Evolutionary conservation across 495 filamentous ascomycete species (phyloP).

Genomic region (Neurospora tetrasperma): DNA sequence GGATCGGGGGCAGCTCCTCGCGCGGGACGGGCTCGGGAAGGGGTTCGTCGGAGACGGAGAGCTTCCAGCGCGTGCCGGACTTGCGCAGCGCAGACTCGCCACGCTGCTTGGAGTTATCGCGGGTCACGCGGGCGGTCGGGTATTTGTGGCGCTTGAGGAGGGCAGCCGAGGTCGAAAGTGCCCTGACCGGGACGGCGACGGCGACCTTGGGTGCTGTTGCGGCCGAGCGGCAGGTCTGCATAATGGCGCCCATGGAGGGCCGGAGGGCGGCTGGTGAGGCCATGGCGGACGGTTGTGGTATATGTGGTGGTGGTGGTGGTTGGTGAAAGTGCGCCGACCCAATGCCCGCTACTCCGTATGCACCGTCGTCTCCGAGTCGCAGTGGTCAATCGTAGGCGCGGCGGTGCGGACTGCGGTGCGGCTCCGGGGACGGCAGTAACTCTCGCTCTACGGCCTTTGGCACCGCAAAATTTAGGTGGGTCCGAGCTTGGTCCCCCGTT

Average conservation of each 20-base stretch:
- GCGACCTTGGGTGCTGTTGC: conserved; percentile 3
- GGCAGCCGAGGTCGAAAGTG: conserved; percentile 28
- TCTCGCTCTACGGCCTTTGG: background rate
- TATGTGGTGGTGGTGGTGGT: background rate
- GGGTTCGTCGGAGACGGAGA: conserved; percentile 57
- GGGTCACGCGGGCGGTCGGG: conserved; percentile 28
- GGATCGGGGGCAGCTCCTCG: conserved; percentile 42
- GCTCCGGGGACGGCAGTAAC: background rate
- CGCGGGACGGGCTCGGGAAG: conserved; percentile 69
- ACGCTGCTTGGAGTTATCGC: conserved; percentile 58
- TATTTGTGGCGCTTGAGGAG: conserved; percentile 28
- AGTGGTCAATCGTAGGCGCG: background rate
- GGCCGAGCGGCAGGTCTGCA: conserved; percentile 10
- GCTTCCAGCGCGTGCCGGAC: conserved; percentile 60
- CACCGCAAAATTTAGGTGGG: conserved; percentile 7
- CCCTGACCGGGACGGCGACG: conserved; percentile 1
- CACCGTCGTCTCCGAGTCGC: background rate
- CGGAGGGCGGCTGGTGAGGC: conserved; percentile 33
- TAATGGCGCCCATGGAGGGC: conserved; percentile 29
- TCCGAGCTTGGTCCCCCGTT: background rate
- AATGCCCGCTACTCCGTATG: conserved; percentile 1
- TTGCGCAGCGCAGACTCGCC: conserved; percentile 72
- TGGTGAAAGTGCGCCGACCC: background rate
- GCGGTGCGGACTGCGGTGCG: background rate
- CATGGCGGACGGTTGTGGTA: conserved; percentile 18